Evolutionary conservation across 192 early-diverging fungal species (phyloP).

Genomic region (Rhizoclosmatium sp.): DNA sequence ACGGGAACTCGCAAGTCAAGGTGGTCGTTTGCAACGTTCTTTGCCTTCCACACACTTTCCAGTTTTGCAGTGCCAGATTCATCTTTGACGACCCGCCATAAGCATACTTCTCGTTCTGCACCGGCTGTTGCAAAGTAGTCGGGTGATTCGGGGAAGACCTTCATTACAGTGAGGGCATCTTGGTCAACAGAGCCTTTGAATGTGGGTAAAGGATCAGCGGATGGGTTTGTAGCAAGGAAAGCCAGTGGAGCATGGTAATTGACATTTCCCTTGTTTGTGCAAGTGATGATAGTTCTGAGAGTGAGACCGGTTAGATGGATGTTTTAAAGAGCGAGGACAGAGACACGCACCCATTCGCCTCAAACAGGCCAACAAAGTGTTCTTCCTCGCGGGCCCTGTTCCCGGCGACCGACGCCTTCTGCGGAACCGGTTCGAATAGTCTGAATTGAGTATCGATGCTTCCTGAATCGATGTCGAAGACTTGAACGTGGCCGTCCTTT

Average conservation of each 20-base stretch:
- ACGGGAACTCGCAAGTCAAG: slow-evolving; percentile 85
- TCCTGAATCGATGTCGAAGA: slow-evolving; percentile 41
- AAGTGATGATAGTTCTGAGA: slow-evolving; percentile 49
- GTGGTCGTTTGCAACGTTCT: slow-evolving; percentile 82
- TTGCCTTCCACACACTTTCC: slow-evolving; percentile 79
- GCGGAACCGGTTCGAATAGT: slow-evolving; percentile 38
- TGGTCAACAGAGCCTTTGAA: slow-evolving; percentile 49
- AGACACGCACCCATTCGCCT: slow-evolving; percentile 43
- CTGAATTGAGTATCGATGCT: slow-evolving; percentile 25
- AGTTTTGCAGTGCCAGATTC: slow-evolving; percentile 10
- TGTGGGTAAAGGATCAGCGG: slow-evolving; percentile 19
- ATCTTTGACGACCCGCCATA: slow-evolving; percentile 71
- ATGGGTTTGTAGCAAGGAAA: background rate
- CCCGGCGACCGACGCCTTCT: slow-evolving; percentile 28
- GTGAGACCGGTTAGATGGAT: background rate
- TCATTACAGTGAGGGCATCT: slow-evolving; percentile 71
- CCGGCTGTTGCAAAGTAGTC: slow-evolving; percentile 85
- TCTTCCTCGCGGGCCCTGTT: slow-evolving; percentile 51
- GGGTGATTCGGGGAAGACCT: slow-evolving; percentile 67
- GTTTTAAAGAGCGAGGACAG: slow-evolving; percentile 7
- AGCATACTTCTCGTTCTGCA: slow-evolving; percentile 81
- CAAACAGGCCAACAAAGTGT: slow-evolving; percentile 55
- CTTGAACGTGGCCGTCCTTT: slow-evolving; percentile 42
- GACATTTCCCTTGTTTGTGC: slow-evolving; percentile 41
- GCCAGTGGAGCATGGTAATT: slow-evolving; percentile 21